Percentiles rank a stretch among this genome's conserved stretches.
Conservation (phyloP, 371 early-diverging fungal species). For the Nosema muscidifuracis region DNA sequence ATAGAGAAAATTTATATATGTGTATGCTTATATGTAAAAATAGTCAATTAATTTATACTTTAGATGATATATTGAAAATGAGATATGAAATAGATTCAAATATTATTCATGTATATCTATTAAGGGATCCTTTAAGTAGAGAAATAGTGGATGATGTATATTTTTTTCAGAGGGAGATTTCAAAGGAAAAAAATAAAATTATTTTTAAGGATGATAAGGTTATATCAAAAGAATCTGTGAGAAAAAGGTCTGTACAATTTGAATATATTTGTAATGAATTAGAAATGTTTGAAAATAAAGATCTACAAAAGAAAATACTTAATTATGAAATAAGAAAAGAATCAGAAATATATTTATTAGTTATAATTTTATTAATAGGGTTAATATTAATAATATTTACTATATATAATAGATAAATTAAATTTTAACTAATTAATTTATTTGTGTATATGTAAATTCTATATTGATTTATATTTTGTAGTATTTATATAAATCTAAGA, state of each 20-base stretch:
- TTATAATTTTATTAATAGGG: not conserved
- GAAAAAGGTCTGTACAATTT: not conserved
- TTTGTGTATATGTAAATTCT: no score
- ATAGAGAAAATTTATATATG: not conserved
- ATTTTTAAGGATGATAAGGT: not conserved
- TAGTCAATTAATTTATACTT: not conserved
- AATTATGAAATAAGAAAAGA: not conserved
- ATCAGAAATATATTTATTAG: not conserved
- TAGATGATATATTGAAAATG: not conserved
- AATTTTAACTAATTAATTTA: not conserved
- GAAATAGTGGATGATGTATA: not conserved
- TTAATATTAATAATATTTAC: not conserved
- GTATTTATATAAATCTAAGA: no score
- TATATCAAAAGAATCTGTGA: not conserved
- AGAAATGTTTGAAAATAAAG: not conserved
- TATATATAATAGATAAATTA: not conserved
- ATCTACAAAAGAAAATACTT: not conserved
- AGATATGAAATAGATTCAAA: not conserved
- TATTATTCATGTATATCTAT: not conserved
- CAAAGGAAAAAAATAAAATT: not conserved
- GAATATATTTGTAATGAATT: not conserved
- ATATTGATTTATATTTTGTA: no score
- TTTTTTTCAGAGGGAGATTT: not conserved
- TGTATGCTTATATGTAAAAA: not conserved
- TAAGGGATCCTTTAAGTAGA: constrained; percentile 1